Evolutionary conservation across 176 grass and related monocot genomes (phyloP).

Genomic region (Aegilops bicornis): DNA sequence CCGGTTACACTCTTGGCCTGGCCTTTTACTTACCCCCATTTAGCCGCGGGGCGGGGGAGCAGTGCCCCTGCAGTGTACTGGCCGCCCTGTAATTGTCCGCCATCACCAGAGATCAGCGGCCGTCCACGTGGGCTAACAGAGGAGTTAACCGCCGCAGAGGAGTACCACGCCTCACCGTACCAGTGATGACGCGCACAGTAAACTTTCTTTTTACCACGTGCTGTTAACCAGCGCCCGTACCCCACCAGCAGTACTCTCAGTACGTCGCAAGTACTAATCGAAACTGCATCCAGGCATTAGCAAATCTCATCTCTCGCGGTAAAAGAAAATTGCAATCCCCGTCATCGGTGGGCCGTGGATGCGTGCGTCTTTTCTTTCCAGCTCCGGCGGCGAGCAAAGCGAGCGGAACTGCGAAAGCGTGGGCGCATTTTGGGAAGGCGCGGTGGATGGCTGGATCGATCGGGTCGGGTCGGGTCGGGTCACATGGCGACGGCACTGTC

Average conservation of each 20-base stretch:
- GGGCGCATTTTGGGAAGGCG: not conserved
- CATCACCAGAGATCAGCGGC: not conserved
- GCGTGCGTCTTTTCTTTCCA: not conserved
- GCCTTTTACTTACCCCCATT: not conserved
- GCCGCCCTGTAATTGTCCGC: no score
- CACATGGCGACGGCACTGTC: slow-evolving; percentile 31
- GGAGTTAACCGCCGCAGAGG: not conserved
- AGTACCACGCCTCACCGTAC: no score
- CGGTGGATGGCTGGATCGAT: not conserved
- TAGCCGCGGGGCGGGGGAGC: not conserved
- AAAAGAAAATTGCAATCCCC: no score
- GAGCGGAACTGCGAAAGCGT: not conserved
- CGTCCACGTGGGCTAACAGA: not conserved
- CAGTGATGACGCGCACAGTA: not conserved
- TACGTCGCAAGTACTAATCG: no score
- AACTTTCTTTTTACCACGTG: slow-evolving; percentile 6
- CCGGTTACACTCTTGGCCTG: no score
- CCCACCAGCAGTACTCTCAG: no score
- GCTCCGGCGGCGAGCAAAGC: not conserved
- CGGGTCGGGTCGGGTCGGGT: no score
- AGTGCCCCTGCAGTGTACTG: no score
- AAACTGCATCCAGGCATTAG: no score
- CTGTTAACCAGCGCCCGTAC: not conserved
- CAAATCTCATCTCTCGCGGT: no score
- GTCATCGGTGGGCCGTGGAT: no score